Evolutionary conservation across 306 rosid species (phyloP).

Genomic region (Pueraria montana): DNA sequence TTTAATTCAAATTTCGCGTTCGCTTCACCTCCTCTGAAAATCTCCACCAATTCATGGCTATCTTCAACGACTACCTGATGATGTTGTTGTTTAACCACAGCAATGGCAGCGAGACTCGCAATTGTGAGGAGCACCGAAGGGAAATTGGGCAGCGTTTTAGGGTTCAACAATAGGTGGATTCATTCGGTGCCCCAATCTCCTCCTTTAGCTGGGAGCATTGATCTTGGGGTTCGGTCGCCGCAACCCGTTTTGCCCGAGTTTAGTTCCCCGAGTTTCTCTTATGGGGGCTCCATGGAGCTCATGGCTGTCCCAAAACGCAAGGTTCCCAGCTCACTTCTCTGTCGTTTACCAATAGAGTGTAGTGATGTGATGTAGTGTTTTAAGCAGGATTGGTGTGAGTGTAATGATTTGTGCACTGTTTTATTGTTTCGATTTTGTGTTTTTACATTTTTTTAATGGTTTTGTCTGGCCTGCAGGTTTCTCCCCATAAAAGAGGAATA

Average conservation of each 20-base stretch:
- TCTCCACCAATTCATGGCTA: neutral
- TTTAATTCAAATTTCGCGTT: neutral
- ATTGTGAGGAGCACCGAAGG: constrained; percentile 49
- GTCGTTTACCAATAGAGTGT: neutral
- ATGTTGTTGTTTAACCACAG: constrained; percentile 31
- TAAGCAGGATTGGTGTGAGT: neutral
- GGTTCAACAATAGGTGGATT: constrained; percentile 52
- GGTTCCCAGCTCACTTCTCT: constrained; percentile 50
- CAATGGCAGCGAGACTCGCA: constrained; percentile 62
- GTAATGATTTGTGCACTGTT: constrained; percentile 17
- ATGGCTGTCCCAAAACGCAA: constrained; percentile 89
- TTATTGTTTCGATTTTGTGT: neutral
- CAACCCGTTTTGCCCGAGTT: constrained; percentile 67
- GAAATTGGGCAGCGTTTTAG: constrained; percentile 48
- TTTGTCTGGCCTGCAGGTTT: constrained; percentile 53
- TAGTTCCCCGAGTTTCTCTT: constrained; percentile 61
- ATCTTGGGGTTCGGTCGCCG: constrained; percentile 38
- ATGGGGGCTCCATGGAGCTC: constrained; percentile 82
- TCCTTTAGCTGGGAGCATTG: constrained; percentile 57
- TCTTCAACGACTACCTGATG: neutral
- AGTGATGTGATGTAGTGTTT: neutral
- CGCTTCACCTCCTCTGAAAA: neutral
- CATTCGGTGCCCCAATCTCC: constrained; percentile 59
- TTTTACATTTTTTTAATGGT: neutral
- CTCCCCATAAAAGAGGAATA: constrained; percentile 73